These are phyloP conservation scores for Eimeria acervulina DNA, from an alignment of 169 alveolate species.

Conservation along the genomic window DNA sequence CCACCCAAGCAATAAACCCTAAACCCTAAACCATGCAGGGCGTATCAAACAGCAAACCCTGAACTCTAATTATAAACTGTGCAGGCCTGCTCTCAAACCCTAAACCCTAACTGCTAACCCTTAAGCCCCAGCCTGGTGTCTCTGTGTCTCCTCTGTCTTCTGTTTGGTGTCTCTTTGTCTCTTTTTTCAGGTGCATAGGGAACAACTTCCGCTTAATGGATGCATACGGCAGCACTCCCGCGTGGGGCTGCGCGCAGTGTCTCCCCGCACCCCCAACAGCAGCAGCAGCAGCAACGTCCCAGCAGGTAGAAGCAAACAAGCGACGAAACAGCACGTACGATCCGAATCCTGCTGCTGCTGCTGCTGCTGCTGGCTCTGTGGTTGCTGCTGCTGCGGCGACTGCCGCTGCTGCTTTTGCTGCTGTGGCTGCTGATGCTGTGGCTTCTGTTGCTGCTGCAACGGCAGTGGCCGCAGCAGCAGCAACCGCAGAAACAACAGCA, in stretches of 20 bases:
- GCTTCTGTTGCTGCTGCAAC: not conserved
- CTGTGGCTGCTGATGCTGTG: not conserved
- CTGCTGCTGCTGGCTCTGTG: not conserved
- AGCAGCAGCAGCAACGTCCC: not conserved
- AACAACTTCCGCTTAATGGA: not conserved
- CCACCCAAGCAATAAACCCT: too few species aligned
- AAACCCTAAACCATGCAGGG: not conserved
- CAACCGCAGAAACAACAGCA: not conserved
- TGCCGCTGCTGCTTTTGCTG: slow-evolving; percentile 20
- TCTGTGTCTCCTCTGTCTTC: not conserved
- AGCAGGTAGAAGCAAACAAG: not conserved
- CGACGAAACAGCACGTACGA: too few species aligned
- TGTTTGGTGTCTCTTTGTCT: not conserved
- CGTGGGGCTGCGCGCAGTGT: slow-evolving; percentile 28
- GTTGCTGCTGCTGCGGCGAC: not conserved
- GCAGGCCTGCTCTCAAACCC: too few species aligned
- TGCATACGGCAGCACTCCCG: slow-evolving; percentile 47
- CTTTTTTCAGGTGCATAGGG: not conserved
- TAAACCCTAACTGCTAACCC: not conserved
- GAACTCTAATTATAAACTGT: too few species aligned
- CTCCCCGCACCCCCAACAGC: not conserved
- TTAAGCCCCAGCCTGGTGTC: not conserved
- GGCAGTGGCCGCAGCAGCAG: not conserved
- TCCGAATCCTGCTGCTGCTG: not conserved
- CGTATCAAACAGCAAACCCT: too few species aligned